Evolutionary conservation across 306 rosid species (phyloP), one percentile per base, ranked within the genome.

Genomic region (Vachellia collinsii): DNA sequence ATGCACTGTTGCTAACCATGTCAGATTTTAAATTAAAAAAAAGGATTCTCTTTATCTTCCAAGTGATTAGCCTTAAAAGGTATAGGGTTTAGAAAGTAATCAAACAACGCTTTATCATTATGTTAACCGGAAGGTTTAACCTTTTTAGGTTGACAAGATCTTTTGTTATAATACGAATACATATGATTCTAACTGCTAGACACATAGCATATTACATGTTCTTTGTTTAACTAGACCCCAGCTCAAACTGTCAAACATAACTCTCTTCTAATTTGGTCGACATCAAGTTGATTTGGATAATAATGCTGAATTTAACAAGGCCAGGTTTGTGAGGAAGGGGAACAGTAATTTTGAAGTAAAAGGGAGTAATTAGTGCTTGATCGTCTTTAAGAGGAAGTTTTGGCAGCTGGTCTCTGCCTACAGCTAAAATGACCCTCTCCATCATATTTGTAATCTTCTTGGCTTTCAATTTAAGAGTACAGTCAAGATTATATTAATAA

Each of bases 381-480:
- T 86, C 90, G 83, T 89, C 88, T 83, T 92, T 87, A 81, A 70
- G 84, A 85, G 81, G 80, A 90, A 87, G 91, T 78, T 85, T 91
- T 81, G 72, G 58, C 70, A 67, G 81, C 74, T 38, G 50, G 3
- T 64, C 72, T 23, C 75, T 29, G 59, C 70, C 63, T 65, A 81
- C 83, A 84, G 71, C 70, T 78, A 53, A 81, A 82, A 82, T 81
- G 61, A 83, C 71, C 76, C 42, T 64, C 29, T 71, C 79, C 79
- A 75, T 87, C 79, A 86, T 86, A 74, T 64, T 22, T 47, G 61
- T 81, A 78, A 85, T 81, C 88, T 82, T 74, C 91, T 89, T 92
- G 90, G 87, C 97, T 92, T 94, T 85, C 80, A 91, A 83, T 90
- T 86, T 85, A 90, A 91, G 98, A 88, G 89, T 79, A 77, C 79